phyloP scores from a whole-genome alignment of 1,284 basidiomycete genomes.

The Golubevia pallescens region DNA sequence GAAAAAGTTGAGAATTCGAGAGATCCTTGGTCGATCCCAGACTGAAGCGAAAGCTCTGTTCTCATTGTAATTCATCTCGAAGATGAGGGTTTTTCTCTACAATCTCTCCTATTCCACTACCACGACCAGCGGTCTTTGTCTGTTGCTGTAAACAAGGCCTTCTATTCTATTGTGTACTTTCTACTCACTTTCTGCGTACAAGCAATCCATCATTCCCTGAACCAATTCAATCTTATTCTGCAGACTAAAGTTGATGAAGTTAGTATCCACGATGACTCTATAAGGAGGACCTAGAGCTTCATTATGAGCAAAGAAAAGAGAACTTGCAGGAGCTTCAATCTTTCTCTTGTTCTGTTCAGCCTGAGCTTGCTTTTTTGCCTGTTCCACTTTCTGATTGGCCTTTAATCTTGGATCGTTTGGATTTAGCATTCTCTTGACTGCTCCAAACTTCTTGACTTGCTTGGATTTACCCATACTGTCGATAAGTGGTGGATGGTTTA shows the following conservation, averaged over 20 bases:
- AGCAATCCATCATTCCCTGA: slow-evolving; percentile 98
- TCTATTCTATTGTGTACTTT: too few species aligned
- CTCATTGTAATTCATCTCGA: too few species aligned
- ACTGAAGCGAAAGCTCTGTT: too few species aligned
- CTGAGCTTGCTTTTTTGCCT: slow-evolving; percentile 61
- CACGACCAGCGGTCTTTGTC: too few species aligned
- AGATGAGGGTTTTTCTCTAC: too few species aligned
- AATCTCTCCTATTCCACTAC: too few species aligned
- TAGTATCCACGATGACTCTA: slow-evolving; percentile 96
- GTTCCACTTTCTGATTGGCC: slow-evolving; percentile 24
- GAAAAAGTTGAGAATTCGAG: too few species aligned
- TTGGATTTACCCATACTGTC: slow-evolving; percentile 96
- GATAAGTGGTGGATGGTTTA: too few species aligned
- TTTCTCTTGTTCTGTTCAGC: slow-evolving; percentile 72
- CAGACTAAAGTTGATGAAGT: slow-evolving; percentile 98
- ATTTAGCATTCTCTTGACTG: slow-evolving; percentile 92
- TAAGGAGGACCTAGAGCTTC: slow-evolving; percentile 95
- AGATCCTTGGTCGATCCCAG: too few species aligned
- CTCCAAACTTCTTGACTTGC: slow-evolving; percentile 91
- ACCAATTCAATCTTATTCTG: slow-evolving; percentile 98
- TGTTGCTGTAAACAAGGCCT: too few species aligned
- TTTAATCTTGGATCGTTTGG: slow-evolving; percentile 81
- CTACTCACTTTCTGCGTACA: too few species aligned
- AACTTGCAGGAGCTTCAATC: neutral
- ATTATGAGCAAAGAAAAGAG: slow-evolving; percentile 93